phyloP scores from a whole-genome alignment of 139 green algal species.

The Closterium sp. region DNA sequence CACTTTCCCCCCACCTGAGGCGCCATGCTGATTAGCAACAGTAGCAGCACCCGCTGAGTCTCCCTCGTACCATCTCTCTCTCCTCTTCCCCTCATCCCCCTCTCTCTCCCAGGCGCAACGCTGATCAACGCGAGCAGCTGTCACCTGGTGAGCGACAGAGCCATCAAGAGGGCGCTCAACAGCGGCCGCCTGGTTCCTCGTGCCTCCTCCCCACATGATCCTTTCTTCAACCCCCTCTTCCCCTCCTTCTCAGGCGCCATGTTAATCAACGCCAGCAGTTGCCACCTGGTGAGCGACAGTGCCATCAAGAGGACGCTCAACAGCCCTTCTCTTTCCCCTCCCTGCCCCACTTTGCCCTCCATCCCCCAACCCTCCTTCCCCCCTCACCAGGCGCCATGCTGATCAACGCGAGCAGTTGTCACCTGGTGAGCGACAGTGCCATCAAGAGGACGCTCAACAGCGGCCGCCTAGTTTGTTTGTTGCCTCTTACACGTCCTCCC shows the following conservation, averaged over 20 bases:
- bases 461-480: no score
- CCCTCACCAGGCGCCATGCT: conserved; percentile 16
- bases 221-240: no score
- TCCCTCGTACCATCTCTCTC: neutral
- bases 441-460: no score
- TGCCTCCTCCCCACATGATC: no score
- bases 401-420: conserved; percentile 33
- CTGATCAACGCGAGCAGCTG: conserved; percentile 39
- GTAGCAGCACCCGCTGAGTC: no score
- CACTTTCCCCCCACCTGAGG: neutral
- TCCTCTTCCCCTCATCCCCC: no score
- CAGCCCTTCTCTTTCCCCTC: no score
- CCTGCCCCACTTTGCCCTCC: no score
- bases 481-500: no score
- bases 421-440: conserved; percentile 24
- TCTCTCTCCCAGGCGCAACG: neutral
- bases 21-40: conserved; percentile 30
- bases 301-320: conserved; percentile 20
- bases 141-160: conserved; percentile 27
- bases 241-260: neutral
- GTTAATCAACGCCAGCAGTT: conserved; percentile 34
- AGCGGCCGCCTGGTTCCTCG: conserved; percentile 3
- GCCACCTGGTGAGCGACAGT: conserved; percentile 28
- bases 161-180: conserved; percentile 25
- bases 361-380: no score